phyloP scores from a whole-genome alignment of 2,329 filamentous ascomycete genomes.

The Paramyrothecium sp. region DNA sequence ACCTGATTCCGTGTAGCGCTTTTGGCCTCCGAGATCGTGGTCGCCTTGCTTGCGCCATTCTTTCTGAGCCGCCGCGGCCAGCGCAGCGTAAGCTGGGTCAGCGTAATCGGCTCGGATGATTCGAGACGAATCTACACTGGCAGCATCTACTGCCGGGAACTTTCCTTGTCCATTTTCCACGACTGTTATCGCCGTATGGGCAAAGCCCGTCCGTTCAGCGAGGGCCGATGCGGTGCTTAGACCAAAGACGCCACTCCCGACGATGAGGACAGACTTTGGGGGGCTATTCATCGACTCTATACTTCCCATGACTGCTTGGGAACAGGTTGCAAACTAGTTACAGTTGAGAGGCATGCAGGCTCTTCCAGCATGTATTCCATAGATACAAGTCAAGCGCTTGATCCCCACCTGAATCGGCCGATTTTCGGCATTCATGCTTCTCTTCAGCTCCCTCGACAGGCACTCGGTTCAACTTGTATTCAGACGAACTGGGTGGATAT shows the following conservation, averaged over 20 bases:
- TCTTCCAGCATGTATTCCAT: too few species aligned
- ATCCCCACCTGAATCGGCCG: not conserved
- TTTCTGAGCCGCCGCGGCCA: conserved; percentile 69
- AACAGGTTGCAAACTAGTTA: too few species aligned
- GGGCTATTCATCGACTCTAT: not conserved
- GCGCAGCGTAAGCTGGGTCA: conserved; percentile 70
- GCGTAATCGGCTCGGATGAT: conserved; percentile 77
- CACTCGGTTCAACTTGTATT: not conserved
- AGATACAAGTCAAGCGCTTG: too few species aligned
- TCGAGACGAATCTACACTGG: conserved; percentile 62
- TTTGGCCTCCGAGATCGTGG: conserved; percentile 56
- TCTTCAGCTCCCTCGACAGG: not conserved
- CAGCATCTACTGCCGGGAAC: conserved; percentile 59
- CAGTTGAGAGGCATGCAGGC: too few species aligned
- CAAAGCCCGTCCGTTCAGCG: conserved; percentile 56
- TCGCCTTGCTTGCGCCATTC: conserved; percentile 63
- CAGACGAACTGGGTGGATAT: too few species aligned
- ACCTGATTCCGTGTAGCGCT: conserved; percentile 70
- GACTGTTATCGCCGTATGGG: conserved; percentile 54
- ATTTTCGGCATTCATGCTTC: not conserved
- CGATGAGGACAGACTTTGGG: conserved; percentile 59
- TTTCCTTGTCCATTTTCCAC: conserved; percentile 56
- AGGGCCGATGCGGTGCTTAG: conserved; percentile 66
- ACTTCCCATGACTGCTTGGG: too few species aligned
- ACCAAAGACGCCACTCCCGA: conserved; percentile 68